Percentiles rank a stretch among this genome's conserved stretches.
These are phyloP conservation scores for Silene vulgaris DNA, from an alignment of 179 eudicot species.

Conservation along the genomic window DNA sequence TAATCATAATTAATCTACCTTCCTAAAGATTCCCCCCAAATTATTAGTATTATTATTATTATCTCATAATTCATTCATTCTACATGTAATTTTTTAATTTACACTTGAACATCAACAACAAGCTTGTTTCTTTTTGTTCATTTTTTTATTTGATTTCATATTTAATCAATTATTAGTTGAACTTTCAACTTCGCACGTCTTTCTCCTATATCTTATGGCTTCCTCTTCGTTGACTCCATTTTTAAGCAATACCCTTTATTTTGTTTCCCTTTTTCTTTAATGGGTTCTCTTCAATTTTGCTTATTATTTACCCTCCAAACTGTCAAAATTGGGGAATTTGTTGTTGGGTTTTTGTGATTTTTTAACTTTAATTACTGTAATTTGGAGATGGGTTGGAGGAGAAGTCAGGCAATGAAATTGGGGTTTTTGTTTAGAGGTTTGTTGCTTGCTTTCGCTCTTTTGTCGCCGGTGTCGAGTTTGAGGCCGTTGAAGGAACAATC, in stretches of 20 bases:
- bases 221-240: constrained; percentile 42
- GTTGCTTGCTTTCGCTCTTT: constrained; percentile 27
- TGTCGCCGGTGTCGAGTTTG: constrained; percentile 40
- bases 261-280: constrained; percentile 7
- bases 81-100: constrained; percentile 6
- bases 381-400: constrained; percentile 22
- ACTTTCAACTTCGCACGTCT: constrained; percentile 45
- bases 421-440: constrained; percentile 33
- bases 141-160: constrained; percentile 3
- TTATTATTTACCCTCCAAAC: constrained; percentile 17
- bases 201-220: constrained; percentile 17
- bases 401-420: constrained; percentile 22
- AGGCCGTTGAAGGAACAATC: constrained; percentile 70
- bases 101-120: constrained; percentile 25
- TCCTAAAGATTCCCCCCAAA: constrained; percentile 13
- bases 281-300: constrained; percentile 26
- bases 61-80: neutral
- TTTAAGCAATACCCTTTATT: constrained; percentile 38
- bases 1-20: neutral
- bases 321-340: constrained; percentile 5
- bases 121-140: constrained; percentile 11
- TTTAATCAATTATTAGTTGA: constrained; percentile 32
- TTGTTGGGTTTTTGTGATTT: constrained; percentile 14
- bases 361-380: constrained; percentile 17
- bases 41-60: too few species aligned